These are phyloP conservation scores for Cryptosporidium felis DNA, from an alignment of 169 alveolate genomes.

Conservation along the genomic window DNA sequence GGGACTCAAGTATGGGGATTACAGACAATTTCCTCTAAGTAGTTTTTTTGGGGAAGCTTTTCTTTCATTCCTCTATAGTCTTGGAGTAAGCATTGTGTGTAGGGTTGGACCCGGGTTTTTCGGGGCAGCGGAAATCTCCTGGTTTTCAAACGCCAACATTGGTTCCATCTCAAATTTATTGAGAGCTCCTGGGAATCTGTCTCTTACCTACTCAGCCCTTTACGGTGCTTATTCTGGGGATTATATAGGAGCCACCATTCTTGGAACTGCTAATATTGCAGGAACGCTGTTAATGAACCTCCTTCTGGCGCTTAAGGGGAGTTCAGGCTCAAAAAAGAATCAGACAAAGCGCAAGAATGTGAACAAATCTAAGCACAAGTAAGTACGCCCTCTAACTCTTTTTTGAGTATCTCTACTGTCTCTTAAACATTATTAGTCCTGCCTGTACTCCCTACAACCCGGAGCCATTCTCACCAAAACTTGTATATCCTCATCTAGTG, in stretches of 20 bases:
- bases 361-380: conserved; percentile 18
- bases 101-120: conserved; percentile 55
- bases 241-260: conserved; percentile 32
- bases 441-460: too few relatives aligned
- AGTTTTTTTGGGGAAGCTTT: conserved; percentile 56
- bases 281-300: conserved; percentile 36
- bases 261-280: conserved; percentile 53
- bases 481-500: too few relatives aligned
- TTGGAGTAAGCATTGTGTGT: conserved; percentile 67
- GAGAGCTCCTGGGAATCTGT: conserved; percentile 58
- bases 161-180: conserved; percentile 15
- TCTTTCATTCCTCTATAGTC: conserved; percentile 52
- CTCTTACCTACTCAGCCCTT: conserved; percentile 61
- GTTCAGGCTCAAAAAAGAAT: neutral
- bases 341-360: neutral
- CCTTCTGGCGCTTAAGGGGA: neutral
- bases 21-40: conserved; percentile 17
- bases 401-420: too few relatives aligned
- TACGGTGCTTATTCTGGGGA: conserved; percentile 68
- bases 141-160: conserved; percentile 64
- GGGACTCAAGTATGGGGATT: conserved; percentile 1
- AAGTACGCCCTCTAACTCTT: too few relatives aligned
- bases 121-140: conserved; percentile 68
- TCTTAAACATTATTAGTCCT: too few relatives aligned
- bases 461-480: too few relatives aligned